Base-by-base conservation (phyloP, 805 yeast genomes). In the Barnettozyma californica region DNA sequence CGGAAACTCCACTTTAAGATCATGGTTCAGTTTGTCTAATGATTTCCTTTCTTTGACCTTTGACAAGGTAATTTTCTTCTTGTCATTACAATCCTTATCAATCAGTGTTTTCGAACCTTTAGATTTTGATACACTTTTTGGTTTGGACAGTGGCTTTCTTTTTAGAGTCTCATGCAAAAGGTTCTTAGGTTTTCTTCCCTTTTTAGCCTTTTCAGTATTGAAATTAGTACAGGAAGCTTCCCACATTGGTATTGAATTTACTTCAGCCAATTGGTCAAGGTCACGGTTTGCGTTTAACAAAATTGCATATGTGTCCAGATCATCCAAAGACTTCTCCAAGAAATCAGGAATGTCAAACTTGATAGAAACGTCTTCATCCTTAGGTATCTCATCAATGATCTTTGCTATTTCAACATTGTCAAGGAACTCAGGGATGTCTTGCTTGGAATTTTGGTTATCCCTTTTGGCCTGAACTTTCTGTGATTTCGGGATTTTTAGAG, bases 251-350 rank as follows among this genome's bases (percentile, higher is more conserved):
- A 41, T 37, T 9, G 46, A 38, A 3, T 42, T 46, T 8, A 35
- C 43, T 29, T 29, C 33, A 29, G 33, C 33, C 38, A 41, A 36
- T 14, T 25, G 33, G 18, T 41, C 46, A 41, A 59, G 37, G 2
- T 46, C 49, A 14, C 47, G 33, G 20, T 51, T 61, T 3, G 64
- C 62, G 13, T 46, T 41, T 20, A 43, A 49, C 46, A 61, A 50
- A n/a, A 61, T 61, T 38, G 55, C 53, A 39, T 53, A 61, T 0
- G 62, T 61, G 31, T 51, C 56, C 16, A 45, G 18, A 37, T 60
- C 65, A 16, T 49, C 56, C 23, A 53, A 43, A 3, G 50, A 38
- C n/a, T n/a, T 29, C 9, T 47, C 46, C 14, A 41, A 39, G 5
- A 23, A 4, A n/a, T 20, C 31, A 16, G 43, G 43, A 40, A 26